Evolutionary conservation across 345 rosid genomes (phyloP).

Genomic region (Bruguiera sexangula): DNA sequence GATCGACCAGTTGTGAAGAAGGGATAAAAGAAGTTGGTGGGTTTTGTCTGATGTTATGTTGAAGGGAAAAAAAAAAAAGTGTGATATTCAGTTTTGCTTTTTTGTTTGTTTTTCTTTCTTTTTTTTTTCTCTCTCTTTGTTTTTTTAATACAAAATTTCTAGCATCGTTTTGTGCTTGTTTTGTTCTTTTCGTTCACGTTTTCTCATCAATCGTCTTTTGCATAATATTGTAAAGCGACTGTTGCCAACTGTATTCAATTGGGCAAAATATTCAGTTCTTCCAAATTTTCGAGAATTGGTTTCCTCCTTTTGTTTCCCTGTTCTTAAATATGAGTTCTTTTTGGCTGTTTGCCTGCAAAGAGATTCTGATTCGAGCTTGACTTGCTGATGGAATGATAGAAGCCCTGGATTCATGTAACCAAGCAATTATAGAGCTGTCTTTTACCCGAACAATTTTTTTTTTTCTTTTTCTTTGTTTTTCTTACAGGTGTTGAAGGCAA

Average conservation of each 20-base stretch:
- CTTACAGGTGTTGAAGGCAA: conserved; percentile 65
- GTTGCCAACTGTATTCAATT: no score
- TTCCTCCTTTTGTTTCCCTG: no score
- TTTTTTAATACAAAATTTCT: neutral
- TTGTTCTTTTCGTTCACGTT: no score
- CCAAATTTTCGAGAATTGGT: no score
- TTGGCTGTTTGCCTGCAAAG: no score
- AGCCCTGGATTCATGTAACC: neutral
- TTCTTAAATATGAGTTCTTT: no score
- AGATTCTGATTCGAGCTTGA: neutral
- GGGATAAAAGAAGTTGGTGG: neutral
- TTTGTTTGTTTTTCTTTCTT: no score
- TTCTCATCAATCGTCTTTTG: no score
- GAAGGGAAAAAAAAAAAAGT: neutral
- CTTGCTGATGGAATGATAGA: neutral
- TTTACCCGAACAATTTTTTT: conserved; percentile 24
- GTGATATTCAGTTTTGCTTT: no score
- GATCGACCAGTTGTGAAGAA: neutral
- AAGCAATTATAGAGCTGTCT: conserved; percentile 4
- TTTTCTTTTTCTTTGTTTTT: conserved; percentile 8
- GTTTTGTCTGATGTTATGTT: neutral
- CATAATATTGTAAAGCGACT: no score
- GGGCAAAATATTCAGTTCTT: no score
- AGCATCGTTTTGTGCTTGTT: neutral
- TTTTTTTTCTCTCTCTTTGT: no score